Evolutionary conservation across 139 green algal genomes (phyloP), one percentile per base, ranked within the genome.

Genomic region (Dunaliella primolecta): DNA sequence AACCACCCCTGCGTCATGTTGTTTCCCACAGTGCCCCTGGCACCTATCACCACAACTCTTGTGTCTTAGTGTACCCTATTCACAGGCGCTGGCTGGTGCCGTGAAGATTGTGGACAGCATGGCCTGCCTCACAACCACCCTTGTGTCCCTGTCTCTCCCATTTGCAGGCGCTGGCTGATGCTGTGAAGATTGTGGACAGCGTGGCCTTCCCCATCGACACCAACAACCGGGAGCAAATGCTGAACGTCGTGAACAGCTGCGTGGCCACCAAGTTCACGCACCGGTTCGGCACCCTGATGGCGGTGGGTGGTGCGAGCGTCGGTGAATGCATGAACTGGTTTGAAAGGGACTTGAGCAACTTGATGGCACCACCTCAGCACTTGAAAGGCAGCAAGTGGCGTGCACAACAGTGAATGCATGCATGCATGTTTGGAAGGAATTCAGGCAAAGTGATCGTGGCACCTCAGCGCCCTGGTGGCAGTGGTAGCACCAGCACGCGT

Each of bases 221-320:
- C 29, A 88, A 95, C 72, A 86, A 99, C 89, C 84, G 91, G n/a
- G 71, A 93, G 2, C 83, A 96, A 83, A 98, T 99, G 95, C 88
- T 99, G 20, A 98, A 98, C 35, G 97, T 99, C 31, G 93, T 99
- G 25, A 93, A 95, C 88, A 95, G 86, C 87, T 99, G 94, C 89
- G 97, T 99, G 31, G 97, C 95, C 55, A 99, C 97, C 35, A 99
- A 99, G 90, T 99, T 98, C 93, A 99, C 97, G 24, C 90, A 90
- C 46, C 91, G 96, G 24, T 98, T 99, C 80, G 97, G 97, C 35
- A 92, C 86, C 0, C 92, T 99, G 55, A 98, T 99, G 88, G 92
- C 96, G 87, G 93, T 96, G 83, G 29, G 92, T 83, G 20, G n/a
- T n/a, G 30, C 23, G n/a, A 36, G 27, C 77, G 30, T 38, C 30